Evolutionary conservation across 2,329 filamentous ascomycete species (phyloP).

Genomic region (Aurifilum marmelostoma): DNA sequence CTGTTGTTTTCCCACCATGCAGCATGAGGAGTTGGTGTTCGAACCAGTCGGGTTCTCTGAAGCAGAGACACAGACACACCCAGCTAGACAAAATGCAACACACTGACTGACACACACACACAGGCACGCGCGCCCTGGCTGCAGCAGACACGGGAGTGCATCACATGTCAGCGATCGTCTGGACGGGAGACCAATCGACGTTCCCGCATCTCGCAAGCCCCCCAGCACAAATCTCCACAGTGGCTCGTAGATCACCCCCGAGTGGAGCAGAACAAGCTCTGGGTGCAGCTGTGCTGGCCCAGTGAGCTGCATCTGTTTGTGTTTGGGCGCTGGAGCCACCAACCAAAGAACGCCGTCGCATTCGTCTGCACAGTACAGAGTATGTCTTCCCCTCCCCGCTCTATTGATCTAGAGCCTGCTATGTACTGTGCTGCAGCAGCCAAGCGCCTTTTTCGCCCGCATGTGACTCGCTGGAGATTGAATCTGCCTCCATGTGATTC

Average conservation of each 20-base stretch:
- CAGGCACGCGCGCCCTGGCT: not conserved
- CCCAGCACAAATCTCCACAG: not conserved
- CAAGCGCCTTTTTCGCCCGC: constrained; percentile 1
- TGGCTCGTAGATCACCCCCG: constrained; percentile 4
- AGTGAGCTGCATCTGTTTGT: not conserved
- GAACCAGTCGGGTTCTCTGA: not conserved
- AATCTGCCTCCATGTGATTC: constrained; percentile 15
- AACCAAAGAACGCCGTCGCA: not conserved
- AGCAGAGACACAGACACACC: not conserved
- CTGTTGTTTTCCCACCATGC: not conserved
- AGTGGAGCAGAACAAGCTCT: constrained; percentile 1
- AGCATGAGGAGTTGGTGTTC: not conserved
- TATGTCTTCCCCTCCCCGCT: not conserved
- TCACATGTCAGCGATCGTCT: constrained; percentile 15
- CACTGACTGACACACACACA: constrained; percentile 2
- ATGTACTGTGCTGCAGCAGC: not conserved
- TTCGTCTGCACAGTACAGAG: not conserved
- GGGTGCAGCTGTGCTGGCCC: not conserved
- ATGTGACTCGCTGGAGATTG: constrained; percentile 17
- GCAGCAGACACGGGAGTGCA: constrained; percentile 4
- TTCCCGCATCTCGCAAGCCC: not conserved
- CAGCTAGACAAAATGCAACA: not conserved
- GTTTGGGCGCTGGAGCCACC: not conserved
- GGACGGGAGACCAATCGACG: constrained; percentile 4
- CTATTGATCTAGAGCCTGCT: not conserved